Percentiles rank a stretch among this genome's conserved stretches.
Evolutionary conservation across 108 stramenopile species (phyloP).

Genomic region (Skeletonema potamos): DNA sequence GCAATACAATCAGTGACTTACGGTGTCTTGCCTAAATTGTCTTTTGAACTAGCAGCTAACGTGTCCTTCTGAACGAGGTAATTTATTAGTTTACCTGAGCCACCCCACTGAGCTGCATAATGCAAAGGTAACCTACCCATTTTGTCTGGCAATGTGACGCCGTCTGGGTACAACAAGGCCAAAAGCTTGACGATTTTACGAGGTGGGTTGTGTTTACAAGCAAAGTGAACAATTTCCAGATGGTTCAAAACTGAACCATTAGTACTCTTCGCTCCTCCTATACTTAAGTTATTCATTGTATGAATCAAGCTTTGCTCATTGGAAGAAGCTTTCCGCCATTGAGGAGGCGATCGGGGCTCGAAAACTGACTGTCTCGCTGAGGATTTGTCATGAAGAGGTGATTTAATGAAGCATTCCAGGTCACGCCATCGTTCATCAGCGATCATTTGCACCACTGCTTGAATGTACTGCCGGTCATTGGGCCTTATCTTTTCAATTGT

Average conservation of each 20-base stretch:
- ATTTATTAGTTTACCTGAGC: slow-evolving; percentile 17
- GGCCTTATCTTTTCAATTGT: background rate
- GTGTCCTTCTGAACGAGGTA: slow-evolving; percentile 18
- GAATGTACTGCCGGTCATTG: background rate
- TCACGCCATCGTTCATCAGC: slow-evolving; percentile 8
- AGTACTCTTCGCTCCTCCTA: background rate
- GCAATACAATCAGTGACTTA: no score
- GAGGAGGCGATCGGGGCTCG: background rate
- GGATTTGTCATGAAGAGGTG: background rate
- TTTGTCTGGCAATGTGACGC: slow-evolving; percentile 9
- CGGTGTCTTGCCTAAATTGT: slow-evolving; percentile 18
- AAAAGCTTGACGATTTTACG: slow-evolving; percentile 10
- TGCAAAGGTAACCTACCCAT: slow-evolving; percentile 18
- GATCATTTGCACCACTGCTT: slow-evolving; percentile 6
- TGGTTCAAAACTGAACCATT: background rate
- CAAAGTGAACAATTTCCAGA: slow-evolving; percentile 12
- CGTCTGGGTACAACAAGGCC: slow-evolving; percentile 7
- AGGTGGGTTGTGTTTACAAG: slow-evolving; percentile 21
- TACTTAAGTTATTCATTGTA: slow-evolving; percentile 2
- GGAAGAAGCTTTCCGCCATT: background rate
- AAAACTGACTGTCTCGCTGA: background rate
- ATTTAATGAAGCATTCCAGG: background rate
- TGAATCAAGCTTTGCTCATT: background rate
- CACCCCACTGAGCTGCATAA: slow-evolving; percentile 24
- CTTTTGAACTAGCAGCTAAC: slow-evolving; percentile 19